Conservation (phyloP, 331 rosid species). For the Pyrus hybrid region DNA sequence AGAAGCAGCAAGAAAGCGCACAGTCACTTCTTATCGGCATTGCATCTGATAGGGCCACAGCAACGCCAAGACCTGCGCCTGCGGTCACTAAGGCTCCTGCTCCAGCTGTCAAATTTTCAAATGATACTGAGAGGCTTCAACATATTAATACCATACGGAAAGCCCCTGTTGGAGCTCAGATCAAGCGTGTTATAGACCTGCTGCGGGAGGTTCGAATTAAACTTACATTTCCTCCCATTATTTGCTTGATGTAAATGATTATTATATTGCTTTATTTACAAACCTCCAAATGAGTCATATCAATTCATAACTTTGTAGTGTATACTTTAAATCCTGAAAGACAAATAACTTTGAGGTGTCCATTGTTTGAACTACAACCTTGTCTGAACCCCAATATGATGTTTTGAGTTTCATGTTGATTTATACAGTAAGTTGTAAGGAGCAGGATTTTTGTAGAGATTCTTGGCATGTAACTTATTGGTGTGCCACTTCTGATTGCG, state of each 20-base stretch:
- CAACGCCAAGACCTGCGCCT: slow-evolving; percentile 24
- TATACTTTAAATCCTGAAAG: neutral
- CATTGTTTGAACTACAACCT: neutral
- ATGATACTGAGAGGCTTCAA: slow-evolving; percentile 91
- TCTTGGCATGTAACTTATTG: too few relatives aligned
- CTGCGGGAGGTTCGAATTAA: slow-evolving; percentile 53
- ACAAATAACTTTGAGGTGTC: neutral
- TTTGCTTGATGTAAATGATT: neutral
- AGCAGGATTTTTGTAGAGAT: too few relatives aligned
- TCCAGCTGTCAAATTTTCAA: slow-evolving; percentile 72
- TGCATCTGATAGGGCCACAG: slow-evolving; percentile 39
- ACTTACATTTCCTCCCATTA: neutral
- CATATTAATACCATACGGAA: slow-evolving; percentile 72
- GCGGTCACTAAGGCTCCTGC: slow-evolving; percentile 32
- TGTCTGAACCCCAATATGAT: neutral
- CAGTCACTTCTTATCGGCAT: slow-evolving; percentile 55
- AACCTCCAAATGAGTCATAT: neutral
- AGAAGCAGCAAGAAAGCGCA: slow-evolving; percentile 68
- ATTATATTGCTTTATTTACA: neutral
- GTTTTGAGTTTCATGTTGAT: neutral
- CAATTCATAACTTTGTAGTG: neutral
- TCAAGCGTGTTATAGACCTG: slow-evolving; percentile 79
- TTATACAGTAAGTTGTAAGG: too few relatives aligned
- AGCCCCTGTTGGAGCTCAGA: slow-evolving; percentile 84
- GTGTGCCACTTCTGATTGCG: too few relatives aligned